These are phyloP conservation scores for Amauroascus niger DNA, from an alignment of 2,329 filamentous ascomycete genomes.

Conservation along the genomic window DNA sequence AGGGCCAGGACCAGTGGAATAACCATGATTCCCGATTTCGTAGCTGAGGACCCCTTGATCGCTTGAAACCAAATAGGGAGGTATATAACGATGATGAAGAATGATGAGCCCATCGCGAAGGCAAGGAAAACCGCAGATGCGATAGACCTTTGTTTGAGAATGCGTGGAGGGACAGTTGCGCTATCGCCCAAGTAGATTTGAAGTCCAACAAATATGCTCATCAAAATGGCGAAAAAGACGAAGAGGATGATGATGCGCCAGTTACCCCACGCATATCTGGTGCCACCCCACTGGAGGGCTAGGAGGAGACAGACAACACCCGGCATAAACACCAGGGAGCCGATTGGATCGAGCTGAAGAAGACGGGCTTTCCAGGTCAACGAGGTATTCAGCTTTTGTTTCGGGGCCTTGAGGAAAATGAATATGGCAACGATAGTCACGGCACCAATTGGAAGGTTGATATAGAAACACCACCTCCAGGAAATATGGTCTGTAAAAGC, in stretches of 20 bases:
- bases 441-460: slow-evolving; percentile 30
- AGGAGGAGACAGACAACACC: slow-evolving; percentile 41
- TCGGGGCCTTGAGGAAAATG: slow-evolving; percentile 26
- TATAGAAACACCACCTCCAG: slow-evolving; percentile 40
- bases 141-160: slow-evolving; percentile 18
- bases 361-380: slow-evolving; percentile 21
- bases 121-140: slow-evolving; percentile 9
- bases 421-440: slow-evolving; percentile 23
- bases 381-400: slow-evolving; percentile 19
- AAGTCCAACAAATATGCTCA: slow-evolving; percentile 33
- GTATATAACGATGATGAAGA: slow-evolving; percentile 19
- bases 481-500: slow-evolving; percentile 36
- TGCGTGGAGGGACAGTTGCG: slow-evolving; percentile 26
- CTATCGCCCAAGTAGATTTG: slow-evolving; percentile 25
- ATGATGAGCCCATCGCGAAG: slow-evolving; percentile 8
- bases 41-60: slow-evolving; percentile 33
- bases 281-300: slow-evolving; percentile 41
- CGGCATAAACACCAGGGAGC: slow-evolving; percentile 39
- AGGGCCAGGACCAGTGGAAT: slow-evolving; percentile 32
- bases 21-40: slow-evolving; percentile 28
- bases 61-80: slow-evolving; percentile 37
- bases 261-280: slow-evolving; percentile 38
- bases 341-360: slow-evolving; percentile 33
- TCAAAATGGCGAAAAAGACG: slow-evolving; percentile 43
- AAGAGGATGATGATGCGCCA: slow-evolving; percentile 42